phyloP scores from a whole-genome alignment of 805 yeast genomes.

The Grigorovia yakushimaensis region DNA sequence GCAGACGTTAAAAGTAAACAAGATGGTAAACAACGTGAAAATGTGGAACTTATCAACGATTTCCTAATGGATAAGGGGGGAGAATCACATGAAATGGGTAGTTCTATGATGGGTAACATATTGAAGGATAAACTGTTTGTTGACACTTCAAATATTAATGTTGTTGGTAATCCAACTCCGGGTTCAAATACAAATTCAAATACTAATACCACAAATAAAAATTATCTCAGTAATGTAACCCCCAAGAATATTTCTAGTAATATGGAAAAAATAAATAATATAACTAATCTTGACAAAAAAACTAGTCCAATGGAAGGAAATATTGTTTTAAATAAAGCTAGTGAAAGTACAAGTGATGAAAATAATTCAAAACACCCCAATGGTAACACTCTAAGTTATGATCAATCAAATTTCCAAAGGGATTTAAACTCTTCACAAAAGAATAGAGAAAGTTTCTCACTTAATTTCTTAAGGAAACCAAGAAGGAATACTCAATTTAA shows the following conservation, averaged over 20 bases:
- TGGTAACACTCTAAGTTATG: no score
- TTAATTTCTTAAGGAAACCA: slow-evolving; percentile 23
- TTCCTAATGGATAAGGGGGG: not conserved
- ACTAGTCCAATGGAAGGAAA: no score
- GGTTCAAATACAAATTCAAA: no score
- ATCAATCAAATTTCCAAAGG: not conserved
- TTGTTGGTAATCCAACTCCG: not conserved
- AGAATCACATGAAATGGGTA: not conserved
- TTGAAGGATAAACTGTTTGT: not conserved
- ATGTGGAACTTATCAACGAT: slow-evolving; percentile 2
- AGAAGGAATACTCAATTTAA: slow-evolving; percentile 17
- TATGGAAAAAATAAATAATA: not conserved
- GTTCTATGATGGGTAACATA: not conserved
- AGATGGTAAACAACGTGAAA: not conserved
- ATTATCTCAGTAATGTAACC: not conserved
- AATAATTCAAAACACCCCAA: no score
- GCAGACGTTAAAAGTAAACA: slow-evolving; percentile 4
- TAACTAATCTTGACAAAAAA: not conserved
- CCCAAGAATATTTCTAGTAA: not conserved
- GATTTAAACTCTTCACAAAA: not conserved
- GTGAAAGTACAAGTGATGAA: no score
- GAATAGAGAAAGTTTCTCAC: slow-evolving; percentile 10
- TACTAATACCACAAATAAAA: not conserved
- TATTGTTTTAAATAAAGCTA: no score
- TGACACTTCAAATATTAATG: not conserved